Percentiles rank a stretch among this genome's conserved stretches.
Conservation (phyloP, 2,329 filamentous ascomycete genomes). For the Alternaria arbusti region DNA sequence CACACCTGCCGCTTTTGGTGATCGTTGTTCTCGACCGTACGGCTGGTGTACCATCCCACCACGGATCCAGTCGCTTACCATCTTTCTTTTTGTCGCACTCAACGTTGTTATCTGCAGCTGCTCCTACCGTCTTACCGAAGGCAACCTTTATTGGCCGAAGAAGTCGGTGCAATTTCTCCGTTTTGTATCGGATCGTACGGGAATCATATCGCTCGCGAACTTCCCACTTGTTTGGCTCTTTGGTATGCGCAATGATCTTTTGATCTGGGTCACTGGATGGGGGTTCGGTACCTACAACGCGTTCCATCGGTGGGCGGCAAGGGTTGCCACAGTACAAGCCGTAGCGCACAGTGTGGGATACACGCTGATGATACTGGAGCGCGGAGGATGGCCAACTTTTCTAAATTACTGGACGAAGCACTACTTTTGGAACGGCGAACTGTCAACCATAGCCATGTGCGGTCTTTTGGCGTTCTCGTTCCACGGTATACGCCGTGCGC, state of each 20-base stretch:
- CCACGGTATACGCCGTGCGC: slow-evolving; percentile 58
- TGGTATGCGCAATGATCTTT: slow-evolving; percentile 69
- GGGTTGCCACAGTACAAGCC: slow-evolving; percentile 67
- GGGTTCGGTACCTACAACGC: slow-evolving; percentile 70
- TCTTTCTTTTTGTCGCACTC: slow-evolving; percentile 54
- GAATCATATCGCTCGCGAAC: slow-evolving; percentile 68
- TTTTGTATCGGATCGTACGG: slow-evolving; percentile 68
- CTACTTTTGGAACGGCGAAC: slow-evolving; percentile 60
- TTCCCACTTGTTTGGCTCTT: slow-evolving; percentile 72
- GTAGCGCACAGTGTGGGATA: slow-evolving; percentile 69
- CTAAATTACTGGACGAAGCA: slow-evolving; percentile 48
- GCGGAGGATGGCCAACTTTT: slow-evolving; percentile 50
- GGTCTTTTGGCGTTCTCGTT: slow-evolving; percentile 56
- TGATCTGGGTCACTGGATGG: slow-evolving; percentile 73
- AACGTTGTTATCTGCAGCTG: slow-evolving; percentile 53
- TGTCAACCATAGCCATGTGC: slow-evolving; percentile 55
- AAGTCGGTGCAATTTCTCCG: slow-evolving; percentile 54
- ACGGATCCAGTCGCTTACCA: slow-evolving; percentile 55
- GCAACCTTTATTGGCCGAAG: slow-evolving; percentile 54
- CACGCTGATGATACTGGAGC: slow-evolving; percentile 52
- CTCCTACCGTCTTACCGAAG: slow-evolving; percentile 54
- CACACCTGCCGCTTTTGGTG: slow-evolving; percentile 53
- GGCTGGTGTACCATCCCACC: slow-evolving; percentile 57
- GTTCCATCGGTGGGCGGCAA: slow-evolving; percentile 71
- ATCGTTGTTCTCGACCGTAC: slow-evolving; percentile 50